Evolutionary conservation across 2,329 filamentous ascomycete genomes (phyloP).

Genomic region (Dothideomycetidae sp.): DNA sequence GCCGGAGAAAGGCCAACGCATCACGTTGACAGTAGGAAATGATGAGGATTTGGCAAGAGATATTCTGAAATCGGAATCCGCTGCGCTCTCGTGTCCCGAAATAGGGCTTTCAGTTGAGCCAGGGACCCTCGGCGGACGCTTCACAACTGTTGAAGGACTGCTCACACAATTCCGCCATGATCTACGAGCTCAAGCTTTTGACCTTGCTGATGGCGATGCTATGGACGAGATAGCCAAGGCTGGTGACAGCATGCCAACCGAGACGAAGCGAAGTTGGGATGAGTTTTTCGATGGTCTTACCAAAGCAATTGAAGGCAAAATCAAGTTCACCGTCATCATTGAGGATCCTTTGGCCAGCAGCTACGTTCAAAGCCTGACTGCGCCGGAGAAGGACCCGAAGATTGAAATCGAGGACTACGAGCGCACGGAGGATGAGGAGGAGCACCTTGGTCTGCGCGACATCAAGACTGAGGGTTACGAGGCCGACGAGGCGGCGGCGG

Average conservation of each 20-base stretch:
- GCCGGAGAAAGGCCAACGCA: conserved; percentile 70
- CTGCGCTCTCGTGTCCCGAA: conserved; percentile 73
- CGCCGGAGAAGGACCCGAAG: conserved; percentile 69
- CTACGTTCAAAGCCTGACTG: conserved; percentile 78
- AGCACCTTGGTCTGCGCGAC: conserved; percentile 77
- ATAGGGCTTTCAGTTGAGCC: conserved; percentile 78
- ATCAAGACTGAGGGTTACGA: conserved; percentile 89
- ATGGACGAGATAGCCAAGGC: conserved; percentile 29
- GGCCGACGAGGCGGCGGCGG: conserved; percentile 15
- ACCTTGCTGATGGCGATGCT: conserved; percentile 44
- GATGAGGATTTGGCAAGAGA: conserved; percentile 70
- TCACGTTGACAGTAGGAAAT: conserved; percentile 58
- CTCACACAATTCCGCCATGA: conserved; percentile 87
- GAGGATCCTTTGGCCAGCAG: conserved; percentile 82
- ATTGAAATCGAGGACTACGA: conserved; percentile 72
- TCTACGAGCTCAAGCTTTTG: conserved; percentile 75
- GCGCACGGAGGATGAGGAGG: conserved; percentile 81
- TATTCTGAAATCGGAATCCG: conserved; percentile 92
- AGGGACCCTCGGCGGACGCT: conserved; percentile 85
- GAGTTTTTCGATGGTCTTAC: conserved; percentile 67
- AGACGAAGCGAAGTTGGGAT: conserved; percentile 60
- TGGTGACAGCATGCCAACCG: conserved; percentile 62
- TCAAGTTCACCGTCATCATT: conserved; percentile 68
- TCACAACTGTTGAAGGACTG: conserved; percentile 92
- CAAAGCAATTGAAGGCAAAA: conserved; percentile 63